phyloP scores from a whole-genome alignment of 176 grass and related monocot genomes.

The Aechmea fasciata region DNA sequence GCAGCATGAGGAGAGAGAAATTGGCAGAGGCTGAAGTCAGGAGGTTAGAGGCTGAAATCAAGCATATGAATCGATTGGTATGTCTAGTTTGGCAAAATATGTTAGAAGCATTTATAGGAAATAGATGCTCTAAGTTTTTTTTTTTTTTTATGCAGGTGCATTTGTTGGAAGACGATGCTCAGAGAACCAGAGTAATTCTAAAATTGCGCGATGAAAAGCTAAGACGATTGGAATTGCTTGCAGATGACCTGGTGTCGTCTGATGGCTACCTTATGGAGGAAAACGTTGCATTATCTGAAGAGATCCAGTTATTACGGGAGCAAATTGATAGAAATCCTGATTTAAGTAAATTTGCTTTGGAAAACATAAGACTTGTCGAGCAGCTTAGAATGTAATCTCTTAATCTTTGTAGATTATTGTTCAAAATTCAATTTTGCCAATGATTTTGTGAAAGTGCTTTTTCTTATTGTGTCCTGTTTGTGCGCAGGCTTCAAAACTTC shows the following conservation, averaged over 20 bases:
- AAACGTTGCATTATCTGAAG: slow-evolving; percentile 51
- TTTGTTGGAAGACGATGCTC: slow-evolving; percentile 58
- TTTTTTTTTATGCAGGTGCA: slow-evolving; percentile 41
- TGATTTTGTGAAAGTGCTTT: background rate
- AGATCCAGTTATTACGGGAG: slow-evolving; percentile 48
- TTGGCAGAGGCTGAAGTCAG: slow-evolving; percentile 41
- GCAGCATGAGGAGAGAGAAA: slow-evolving; percentile 85
- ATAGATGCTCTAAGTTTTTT: background rate
- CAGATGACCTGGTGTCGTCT: slow-evolving; percentile 38
- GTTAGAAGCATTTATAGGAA: background rate
- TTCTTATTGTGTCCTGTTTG: slow-evolving; percentile 24
- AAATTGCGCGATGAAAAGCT: slow-evolving; percentile 51
- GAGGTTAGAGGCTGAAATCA: slow-evolving; percentile 70
- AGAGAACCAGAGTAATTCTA: slow-evolving; percentile 29
- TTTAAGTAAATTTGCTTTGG: slow-evolving; percentile 67
- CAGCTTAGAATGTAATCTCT: slow-evolving; percentile 59
- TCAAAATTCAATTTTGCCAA: slow-evolving; percentile 3
- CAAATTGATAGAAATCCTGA: slow-evolving; percentile 55
- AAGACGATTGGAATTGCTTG: slow-evolving; percentile 35
- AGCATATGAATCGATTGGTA: slow-evolving; percentile 74
- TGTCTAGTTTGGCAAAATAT: slow-evolving; percentile 1
- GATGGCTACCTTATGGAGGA: slow-evolving; percentile 53
- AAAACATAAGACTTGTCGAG: slow-evolving; percentile 73
- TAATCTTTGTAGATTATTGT: slow-evolving; percentile 7
- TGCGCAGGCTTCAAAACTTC: slow-evolving; percentile 56